Conservation (phyloP, 495 filamentous ascomycete species). For the Daldinia loculata region DNA sequence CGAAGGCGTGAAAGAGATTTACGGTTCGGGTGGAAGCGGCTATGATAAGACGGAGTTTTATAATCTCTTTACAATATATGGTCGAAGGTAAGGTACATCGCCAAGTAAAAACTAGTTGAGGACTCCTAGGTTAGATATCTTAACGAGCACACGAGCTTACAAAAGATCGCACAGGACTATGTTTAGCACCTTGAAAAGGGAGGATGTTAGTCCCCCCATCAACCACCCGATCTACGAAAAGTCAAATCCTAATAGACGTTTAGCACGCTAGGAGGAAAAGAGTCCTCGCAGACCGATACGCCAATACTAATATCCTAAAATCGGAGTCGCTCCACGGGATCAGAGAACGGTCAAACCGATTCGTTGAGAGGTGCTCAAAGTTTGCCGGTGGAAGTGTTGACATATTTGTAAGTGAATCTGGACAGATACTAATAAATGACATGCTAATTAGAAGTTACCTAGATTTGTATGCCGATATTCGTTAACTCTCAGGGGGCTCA, state of each 20-base stretch:
- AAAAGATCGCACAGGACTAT: conserved; percentile 56
- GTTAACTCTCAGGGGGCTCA: neutral
- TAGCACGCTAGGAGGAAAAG: conserved; percentile 68
- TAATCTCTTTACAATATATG: conserved; percentile 67
- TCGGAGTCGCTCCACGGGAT: conserved; percentile 62
- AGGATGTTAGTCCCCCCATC: conserved; percentile 53
- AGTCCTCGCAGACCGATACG: conserved; percentile 69
- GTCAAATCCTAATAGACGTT: neutral
- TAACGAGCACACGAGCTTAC: conserved; percentile 14
- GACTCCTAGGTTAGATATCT: neutral
- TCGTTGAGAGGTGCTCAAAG: conserved; percentile 59
- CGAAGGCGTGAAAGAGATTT: conserved; percentile 70
- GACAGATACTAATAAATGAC: conserved; percentile 20
- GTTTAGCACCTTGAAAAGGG: conserved; percentile 67
- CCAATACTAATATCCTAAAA: conserved; percentile 70
- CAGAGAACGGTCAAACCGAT: conserved; percentile 59
- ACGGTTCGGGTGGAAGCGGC: conserved; percentile 69
- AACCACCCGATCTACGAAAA: neutral
- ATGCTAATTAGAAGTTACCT: conserved; percentile 5
- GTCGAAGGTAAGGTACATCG: conserved; percentile 52
- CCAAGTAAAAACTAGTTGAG: neutral
- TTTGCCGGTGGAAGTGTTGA: conserved; percentile 58
- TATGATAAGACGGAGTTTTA: conserved; percentile 77
- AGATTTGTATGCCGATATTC: conserved; percentile 23
- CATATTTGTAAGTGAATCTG: conserved; percentile 58